Evolutionary conservation across 2,329 filamentous ascomycete species (phyloP).

Genomic region (Tothia fuscella): DNA sequence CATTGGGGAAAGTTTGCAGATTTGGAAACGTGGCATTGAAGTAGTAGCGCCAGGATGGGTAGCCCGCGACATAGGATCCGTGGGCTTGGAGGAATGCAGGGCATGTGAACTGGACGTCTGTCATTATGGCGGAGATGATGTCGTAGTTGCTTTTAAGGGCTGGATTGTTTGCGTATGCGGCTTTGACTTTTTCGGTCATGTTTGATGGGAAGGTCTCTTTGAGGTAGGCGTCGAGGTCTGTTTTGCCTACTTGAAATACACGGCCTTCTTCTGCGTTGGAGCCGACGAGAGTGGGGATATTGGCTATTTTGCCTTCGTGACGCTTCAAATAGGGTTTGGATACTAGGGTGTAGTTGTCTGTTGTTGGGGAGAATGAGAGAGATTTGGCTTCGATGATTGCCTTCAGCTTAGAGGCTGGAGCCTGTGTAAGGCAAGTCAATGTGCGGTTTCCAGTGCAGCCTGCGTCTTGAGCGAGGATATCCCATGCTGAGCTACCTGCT

Average conservation of each 20-base stretch:
- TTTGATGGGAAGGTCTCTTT: not conserved
- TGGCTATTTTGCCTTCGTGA: conserved; percentile 19
- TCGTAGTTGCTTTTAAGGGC: conserved; percentile 13
- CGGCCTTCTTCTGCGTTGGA: conserved; percentile 25
- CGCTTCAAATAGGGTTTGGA: conserved; percentile 14
- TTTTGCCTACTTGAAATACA: conserved; percentile 10
- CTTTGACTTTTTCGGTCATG: not conserved
- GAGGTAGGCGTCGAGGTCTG: not conserved
- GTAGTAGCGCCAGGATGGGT: conserved; percentile 24
- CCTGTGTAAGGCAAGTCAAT: conserved; percentile 19
- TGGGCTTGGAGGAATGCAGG: conserved; percentile 1
- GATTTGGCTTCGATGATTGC: conserved; percentile 19
- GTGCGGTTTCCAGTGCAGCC: conserved; percentile 1
- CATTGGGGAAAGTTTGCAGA: conserved; percentile 18
- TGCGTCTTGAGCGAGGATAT: not conserved
- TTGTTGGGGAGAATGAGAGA: conserved; percentile 20
- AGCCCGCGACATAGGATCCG: not conserved
- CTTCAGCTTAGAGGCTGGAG: conserved; percentile 21
- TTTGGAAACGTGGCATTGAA: conserved; percentile 26
- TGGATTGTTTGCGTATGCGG: not conserved
- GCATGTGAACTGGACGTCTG: conserved; percentile 13
- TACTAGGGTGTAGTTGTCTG: conserved; percentile 23
- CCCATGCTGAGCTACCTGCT: not conserved
- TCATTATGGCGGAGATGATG: conserved; percentile 18
- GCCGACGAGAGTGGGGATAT: conserved; percentile 24